Evolutionary conservation across 2,329 filamentous ascomycete genomes (phyloP).

Genomic region (Ascochyta pisi): DNA sequence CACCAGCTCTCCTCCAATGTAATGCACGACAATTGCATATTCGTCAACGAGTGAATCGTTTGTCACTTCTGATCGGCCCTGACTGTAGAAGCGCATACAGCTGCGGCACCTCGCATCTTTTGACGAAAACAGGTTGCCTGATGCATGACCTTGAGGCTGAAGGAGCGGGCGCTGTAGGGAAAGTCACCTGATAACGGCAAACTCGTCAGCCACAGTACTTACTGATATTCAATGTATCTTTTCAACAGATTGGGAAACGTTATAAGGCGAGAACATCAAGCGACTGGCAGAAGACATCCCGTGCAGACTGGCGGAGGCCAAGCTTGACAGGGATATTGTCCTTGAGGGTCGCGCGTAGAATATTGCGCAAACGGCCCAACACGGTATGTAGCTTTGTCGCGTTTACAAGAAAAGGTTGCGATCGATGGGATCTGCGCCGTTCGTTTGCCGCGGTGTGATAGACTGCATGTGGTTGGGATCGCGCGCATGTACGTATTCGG

Average conservation of each 20-base stretch:
- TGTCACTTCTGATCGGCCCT: background rate
- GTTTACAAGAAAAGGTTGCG: background rate
- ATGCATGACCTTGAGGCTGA: conserved; percentile 6
- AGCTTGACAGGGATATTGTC: background rate
- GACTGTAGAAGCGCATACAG: conserved; percentile 7
- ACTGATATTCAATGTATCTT: conserved; percentile 4
- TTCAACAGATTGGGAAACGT: conserved; percentile 5
- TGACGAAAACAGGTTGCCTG: conserved; percentile 27
- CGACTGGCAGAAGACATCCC: conserved; percentile 1
- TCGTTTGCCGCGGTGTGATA: background rate
- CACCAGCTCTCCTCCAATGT: background rate
- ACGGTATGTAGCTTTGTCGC: background rate
- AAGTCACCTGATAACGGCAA: background rate
- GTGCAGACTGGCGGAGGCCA: conserved; percentile 4
- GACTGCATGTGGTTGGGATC: conserved; percentile 5
- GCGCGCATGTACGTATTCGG: conserved; percentile 2
- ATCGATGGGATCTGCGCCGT: conserved; percentile 4
- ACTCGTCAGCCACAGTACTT: background rate
- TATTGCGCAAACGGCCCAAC: background rate
- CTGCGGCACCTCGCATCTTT: conserved; percentile 24
- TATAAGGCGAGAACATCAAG: conserved; percentile 1
- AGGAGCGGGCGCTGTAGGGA: background rate
- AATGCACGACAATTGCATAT: background rate
- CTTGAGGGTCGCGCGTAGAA: background rate
- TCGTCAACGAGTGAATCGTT: conserved; percentile 4